Evolutionary conservation across 495 filamentous ascomycete genomes (phyloP).

Genomic region (Xylaria cubensis): DNA sequence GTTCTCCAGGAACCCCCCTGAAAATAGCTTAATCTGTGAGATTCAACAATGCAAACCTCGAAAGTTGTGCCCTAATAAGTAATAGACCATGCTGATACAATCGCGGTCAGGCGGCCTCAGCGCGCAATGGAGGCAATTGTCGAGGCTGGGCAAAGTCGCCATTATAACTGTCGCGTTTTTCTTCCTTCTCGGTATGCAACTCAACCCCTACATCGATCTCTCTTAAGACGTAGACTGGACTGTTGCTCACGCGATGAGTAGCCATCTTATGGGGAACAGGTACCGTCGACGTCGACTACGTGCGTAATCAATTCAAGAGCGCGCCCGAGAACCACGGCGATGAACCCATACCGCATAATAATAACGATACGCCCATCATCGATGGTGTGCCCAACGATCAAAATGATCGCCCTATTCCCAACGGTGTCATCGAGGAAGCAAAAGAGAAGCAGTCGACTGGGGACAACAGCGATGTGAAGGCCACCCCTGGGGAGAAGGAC

Average conservation of each 20-base stretch:
- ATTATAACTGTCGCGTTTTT: slow-evolving; percentile 5
- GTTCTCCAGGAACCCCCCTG: not conserved
- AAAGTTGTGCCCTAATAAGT: not conserved
- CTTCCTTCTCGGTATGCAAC: slow-evolving; percentile 25
- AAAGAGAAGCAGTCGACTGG: slow-evolving; percentile 5
- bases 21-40: not conserved
- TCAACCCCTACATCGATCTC: not conserved
- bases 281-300: slow-evolving; percentile 26
- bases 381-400: slow-evolving; percentile 27
- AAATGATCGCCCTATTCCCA: slow-evolving; percentile 26
- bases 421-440: slow-evolving; percentile 20
- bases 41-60: slow-evolving; percentile 16
- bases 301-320: slow-evolving; percentile 18
- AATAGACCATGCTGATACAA: slow-evolving; percentile 12
- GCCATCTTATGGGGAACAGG: slow-evolving; percentile 26
- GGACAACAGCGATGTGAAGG: not conserved
- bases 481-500: not conserved
- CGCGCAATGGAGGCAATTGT: slow-evolving; percentile 25
- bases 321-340: slow-evolving; percentile 7
- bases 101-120: slow-evolving; percentile 14
- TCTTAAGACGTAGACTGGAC: not conserved
- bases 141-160: slow-evolving; percentile 1
- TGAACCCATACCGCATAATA: slow-evolving; percentile 13
- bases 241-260: slow-evolving; percentile 21
- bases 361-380: slow-evolving; percentile 19